Evolutionary conservation across 352 stramenopile genomes (phyloP).

Genomic region (Pythium chondricola): DNA sequence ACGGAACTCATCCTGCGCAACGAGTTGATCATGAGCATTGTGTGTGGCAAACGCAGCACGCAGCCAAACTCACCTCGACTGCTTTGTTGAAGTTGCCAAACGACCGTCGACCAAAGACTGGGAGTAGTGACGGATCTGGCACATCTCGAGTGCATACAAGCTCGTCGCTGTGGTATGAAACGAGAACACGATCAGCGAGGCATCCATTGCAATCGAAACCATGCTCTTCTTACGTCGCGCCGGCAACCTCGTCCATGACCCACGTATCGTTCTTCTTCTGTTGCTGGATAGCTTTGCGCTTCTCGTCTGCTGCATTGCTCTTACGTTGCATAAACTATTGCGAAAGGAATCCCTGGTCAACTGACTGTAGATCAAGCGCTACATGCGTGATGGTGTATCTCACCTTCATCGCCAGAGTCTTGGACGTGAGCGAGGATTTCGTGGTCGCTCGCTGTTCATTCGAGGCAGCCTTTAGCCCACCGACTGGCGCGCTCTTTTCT

Average conservation of each 20-base stretch:
- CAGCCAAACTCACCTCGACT: conserved; percentile 35
- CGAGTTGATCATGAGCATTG: not conserved
- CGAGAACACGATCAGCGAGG: not conserved
- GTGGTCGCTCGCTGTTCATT: conserved; percentile 25
- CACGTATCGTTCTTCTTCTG: conserved; percentile 61
- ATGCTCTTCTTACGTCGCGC: conserved; percentile 7
- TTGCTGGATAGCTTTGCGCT: conserved; percentile 40
- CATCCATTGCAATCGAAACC: not conserved
- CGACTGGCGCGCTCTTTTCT: conserved; percentile 16
- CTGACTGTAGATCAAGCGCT: not conserved
- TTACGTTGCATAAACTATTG: conserved; percentile 84
- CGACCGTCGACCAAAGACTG: conserved; percentile 69
- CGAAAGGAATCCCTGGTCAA: not conserved
- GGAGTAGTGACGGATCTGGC: conserved; percentile 61
- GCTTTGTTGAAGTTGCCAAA: conserved; percentile 80
- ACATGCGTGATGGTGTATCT: too few species aligned
- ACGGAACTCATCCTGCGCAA: conserved; percentile 63
- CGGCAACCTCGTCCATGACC: conserved; percentile 30
- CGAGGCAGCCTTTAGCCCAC: conserved; percentile 9
- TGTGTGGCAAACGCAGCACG: not conserved
- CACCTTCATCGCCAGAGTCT: conserved; percentile 84
- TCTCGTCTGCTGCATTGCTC: conserved; percentile 50
- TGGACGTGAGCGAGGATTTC: conserved; percentile 61
- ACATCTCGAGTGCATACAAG: conserved; percentile 57
- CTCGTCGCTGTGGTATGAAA: conserved; percentile 14